Conservation (phyloP, 2,329 filamentous ascomycete species). For the Colletotrichum chrysophilum region DNA sequence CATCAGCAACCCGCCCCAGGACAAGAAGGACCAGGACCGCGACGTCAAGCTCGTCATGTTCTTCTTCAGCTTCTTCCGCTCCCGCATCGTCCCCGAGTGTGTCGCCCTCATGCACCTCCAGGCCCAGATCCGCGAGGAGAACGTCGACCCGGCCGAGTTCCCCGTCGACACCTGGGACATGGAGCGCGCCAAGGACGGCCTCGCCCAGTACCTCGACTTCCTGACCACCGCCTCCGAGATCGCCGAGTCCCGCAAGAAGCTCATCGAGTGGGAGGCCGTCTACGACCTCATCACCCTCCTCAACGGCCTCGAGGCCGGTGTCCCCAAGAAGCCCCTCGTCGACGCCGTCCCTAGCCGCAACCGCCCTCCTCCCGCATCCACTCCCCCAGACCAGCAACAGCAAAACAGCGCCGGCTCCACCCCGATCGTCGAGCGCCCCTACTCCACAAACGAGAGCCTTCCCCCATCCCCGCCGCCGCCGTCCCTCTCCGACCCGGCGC, state of each 20-base stretch:
- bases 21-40: slow-evolving; percentile 56
- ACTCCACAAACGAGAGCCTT: slow-evolving; percentile 40
- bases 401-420: slow-evolving; percentile 21
- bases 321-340: slow-evolving; percentile 79
- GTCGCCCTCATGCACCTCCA: slow-evolving; percentile 94
- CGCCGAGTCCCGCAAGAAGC: slow-evolving; percentile 78
- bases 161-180: slow-evolving; percentile 97
- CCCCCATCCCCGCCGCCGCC: slow-evolving; percentile 46
- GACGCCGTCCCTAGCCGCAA: slow-evolving; percentile 32
- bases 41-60: slow-evolving; percentile 78
- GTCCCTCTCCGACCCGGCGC: slow-evolving; percentile 66
- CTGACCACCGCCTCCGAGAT: slow-evolving; percentile 89
- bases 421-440: slow-evolving; percentile 68
- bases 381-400: slow-evolving; percentile 31
- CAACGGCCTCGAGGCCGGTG: slow-evolving; percentile 84
- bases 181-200: slow-evolving; percentile 93
- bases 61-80: slow-evolving; percentile 90
- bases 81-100: slow-evolving; percentile 91
- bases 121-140: slow-evolving; percentile 81
- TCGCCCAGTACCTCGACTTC: slow-evolving; percentile 94
- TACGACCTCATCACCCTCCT: slow-evolving; percentile 89
- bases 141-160: slow-evolving; percentile 82
- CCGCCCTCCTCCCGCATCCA: background rate
- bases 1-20: slow-evolving; percentile 48
- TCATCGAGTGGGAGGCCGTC: slow-evolving; percentile 90